Evolutionary conservation across 148 eudicot genomes (phyloP), one percentile per base, ranked within the genome.

Genomic region (Camellia sinensis): DNA sequence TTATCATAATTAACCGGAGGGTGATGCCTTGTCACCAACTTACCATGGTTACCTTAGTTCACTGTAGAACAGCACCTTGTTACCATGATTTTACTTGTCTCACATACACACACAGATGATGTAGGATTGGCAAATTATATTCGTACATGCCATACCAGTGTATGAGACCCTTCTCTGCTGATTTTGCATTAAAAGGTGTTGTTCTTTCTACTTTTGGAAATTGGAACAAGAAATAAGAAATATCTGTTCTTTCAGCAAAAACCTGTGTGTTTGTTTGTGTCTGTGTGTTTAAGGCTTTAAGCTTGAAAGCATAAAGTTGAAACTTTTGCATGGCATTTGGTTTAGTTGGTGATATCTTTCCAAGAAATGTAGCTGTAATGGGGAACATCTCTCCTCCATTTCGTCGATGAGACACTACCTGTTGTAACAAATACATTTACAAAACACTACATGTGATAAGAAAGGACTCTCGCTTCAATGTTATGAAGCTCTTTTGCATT

Each of bases 301-400:
- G 2, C 11, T 54, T 54, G 57, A 54, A 8, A 6, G 57, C 57
- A 54, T 54, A 69, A 69, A 69, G 17, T 11, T 37, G 56, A 52
- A 70, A 13, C 22, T 21, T 5, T 15, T 72, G 61, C 44, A 22
- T 72, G 57, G 7, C 43, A 72, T 72, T 22, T 72, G 75, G 18
- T 52, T 44, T 52, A 53, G 61, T 72, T 52, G 75, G 44, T 22
- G 43, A 54, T 29, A 53, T 72, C 44, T 53, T 72, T 71, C 59
- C 21, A 19, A 15, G 50, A 72, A 53, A 52, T 72, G 61, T 48
- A 46, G 56, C 21, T 70, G 75, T 22, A 19, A 21, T 52, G 61
- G 17, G 15, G 13, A 10, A 14, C 61, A 57, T 10, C 61, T 57
- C 17, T 3, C 15, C 21, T 46, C 56, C 21, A 19, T 70, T 70